Conservation (phyloP, 352 stramenopile genomes). For the Phytopythium cucurbitacearum region DNA sequence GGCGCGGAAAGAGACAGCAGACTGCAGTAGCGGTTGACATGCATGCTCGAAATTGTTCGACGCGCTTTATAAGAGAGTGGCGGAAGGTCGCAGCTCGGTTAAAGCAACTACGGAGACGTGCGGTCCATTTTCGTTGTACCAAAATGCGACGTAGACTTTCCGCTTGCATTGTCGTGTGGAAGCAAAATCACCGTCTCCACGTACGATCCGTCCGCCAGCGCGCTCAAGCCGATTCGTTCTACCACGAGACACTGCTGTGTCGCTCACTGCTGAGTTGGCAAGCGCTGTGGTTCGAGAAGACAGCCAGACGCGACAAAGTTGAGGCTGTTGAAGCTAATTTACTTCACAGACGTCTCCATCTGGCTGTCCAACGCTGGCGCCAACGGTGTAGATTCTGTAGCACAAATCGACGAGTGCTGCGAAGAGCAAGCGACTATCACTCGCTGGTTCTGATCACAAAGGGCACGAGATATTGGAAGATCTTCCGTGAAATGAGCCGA, state of each 20-base stretch:
- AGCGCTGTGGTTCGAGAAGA: background rate
- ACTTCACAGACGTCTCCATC: background rate
- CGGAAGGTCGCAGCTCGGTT: background rate
- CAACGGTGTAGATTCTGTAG: background rate
- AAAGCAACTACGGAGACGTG: background rate
- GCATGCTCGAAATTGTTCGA: too few species aligned
- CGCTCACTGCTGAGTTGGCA: constrained; percentile 2
- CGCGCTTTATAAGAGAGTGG: too few species aligned
- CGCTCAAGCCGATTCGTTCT: background rate
- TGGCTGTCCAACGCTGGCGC: background rate
- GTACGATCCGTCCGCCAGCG: background rate
- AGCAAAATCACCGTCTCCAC: background rate
- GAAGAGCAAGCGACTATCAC: background rate
- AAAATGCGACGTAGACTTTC: background rate
- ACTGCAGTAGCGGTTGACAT: too few species aligned
- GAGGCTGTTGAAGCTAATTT: background rate
- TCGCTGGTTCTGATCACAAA: too few species aligned
- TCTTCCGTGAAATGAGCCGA: background rate
- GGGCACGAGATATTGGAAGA: too few species aligned
- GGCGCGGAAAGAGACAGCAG: too few species aligned
- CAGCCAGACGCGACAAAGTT: background rate
- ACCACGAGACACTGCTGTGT: constrained; percentile 1
- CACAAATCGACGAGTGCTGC: background rate
- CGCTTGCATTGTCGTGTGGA: background rate
- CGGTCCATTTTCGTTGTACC: background rate